Evolutionary conservation across 352 stramenopile genomes (phyloP).

Genomic region (Globisporangium cystogenes): DNA sequence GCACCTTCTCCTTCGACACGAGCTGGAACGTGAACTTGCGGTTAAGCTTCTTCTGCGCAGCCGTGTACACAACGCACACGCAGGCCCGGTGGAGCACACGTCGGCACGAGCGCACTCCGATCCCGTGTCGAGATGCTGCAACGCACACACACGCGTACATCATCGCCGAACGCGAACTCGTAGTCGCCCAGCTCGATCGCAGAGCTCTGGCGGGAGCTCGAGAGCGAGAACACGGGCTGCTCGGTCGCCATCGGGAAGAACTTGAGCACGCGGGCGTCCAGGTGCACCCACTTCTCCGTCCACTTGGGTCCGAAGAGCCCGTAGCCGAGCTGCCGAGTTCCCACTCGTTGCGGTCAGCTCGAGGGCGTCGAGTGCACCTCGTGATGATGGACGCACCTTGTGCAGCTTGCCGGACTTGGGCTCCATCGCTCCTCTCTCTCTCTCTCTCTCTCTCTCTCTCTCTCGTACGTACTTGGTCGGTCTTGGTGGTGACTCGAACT

Average conservation of each 20-base stretch:
- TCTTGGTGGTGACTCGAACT: too few relatives aligned
- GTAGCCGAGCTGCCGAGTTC: constrained; percentile 28
- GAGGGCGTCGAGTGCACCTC: not conserved
- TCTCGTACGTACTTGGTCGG: too few relatives aligned
- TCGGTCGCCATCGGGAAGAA: constrained; percentile 70
- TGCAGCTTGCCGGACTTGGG: constrained; percentile 63
- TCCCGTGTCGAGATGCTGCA: not conserved
- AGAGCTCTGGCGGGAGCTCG: constrained; percentile 39
- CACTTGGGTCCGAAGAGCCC: constrained; percentile 66
- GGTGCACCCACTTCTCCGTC: constrained; percentile 78
- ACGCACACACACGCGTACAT: constrained; percentile 17
- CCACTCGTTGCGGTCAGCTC: not conserved
- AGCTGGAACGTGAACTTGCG: constrained; percentile 67
- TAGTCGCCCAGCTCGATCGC: constrained; percentile 43
- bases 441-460: too few relatives aligned
- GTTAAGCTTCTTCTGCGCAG: constrained; percentile 41
- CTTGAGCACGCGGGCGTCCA: constrained; percentile 64
- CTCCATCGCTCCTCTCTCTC: constrained; percentile 18
- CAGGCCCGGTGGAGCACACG: not conserved
- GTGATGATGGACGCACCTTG: constrained; percentile 25
- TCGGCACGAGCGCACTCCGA: not conserved
- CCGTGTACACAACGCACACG: not conserved
- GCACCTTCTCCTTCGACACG: constrained; percentile 44
- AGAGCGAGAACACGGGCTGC: constrained; percentile 48
- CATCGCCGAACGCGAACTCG: constrained; percentile 33